Evolutionary conservation across 345 rosid genomes (phyloP), one percentile per base, ranked within the genome.

Genomic region (Alliaria petiolata): DNA sequence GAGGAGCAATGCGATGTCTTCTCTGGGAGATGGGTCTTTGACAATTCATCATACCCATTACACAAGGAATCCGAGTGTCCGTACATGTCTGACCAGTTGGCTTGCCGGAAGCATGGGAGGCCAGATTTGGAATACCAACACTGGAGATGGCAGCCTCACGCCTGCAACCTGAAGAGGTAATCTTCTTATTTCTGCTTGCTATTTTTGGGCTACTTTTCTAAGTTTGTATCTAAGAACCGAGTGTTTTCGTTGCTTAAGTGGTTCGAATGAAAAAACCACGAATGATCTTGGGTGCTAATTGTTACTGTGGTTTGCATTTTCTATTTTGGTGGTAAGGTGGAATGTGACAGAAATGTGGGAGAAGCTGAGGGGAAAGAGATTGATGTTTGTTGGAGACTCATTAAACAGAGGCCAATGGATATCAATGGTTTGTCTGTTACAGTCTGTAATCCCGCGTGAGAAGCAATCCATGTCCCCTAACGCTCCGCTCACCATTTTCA

Each of bases 331-430:
- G 11, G 56, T 60, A 68, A 95, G 99, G 77, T 95, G 99, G 99
- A 89, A 85, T 76, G 90, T 78, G 30, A 79, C 44, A 6, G 89
- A 91, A 66, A 88, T 89, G 83, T 89, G 99, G 99, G 99, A 91
- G 82, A 95, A 91, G 85, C 77, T 95, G 78, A 95, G 99, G 53
- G 92, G 90, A 58, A 95, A 91, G 78, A 84, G 93, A 65, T 82
- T 95, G 55, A 91, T 95, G 99, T 95, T 91, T 79, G 96, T 95
- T 7, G 99, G 99, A 62, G 99, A 95, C 85, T 95, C 99, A 0
- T 72, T 91, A 38, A 87, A 89, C 71, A 77, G 99, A 85, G 99
- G 99, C 39, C 99, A 95, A 68, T 95, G 99, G 99, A 95, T 95
- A 80, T 95, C 99, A 12, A 87, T 95, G 96, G 84, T 95, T 50